Conservation (phyloP, 148 eudicot genomes). For the Vaccinium myrtillus region DNA sequence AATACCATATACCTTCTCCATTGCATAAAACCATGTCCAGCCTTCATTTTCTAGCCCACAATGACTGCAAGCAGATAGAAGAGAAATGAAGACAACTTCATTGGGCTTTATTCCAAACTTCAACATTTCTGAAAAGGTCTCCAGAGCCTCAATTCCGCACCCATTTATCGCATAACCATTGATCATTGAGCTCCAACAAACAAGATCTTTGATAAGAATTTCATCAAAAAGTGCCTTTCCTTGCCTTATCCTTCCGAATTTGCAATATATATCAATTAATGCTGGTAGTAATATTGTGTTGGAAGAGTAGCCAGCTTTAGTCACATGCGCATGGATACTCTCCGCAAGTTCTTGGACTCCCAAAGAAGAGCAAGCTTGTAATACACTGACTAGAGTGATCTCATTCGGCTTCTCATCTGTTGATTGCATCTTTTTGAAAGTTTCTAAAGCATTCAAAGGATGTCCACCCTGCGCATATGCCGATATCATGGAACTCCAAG, state of each 20-base stretch:
- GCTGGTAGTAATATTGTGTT: slow-evolving; percentile 51
- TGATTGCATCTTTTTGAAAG: slow-evolving; percentile 47
- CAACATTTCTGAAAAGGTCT: slow-evolving; percentile 56
- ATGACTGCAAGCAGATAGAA: slow-evolving; percentile 66
- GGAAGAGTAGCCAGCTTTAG: slow-evolving; percentile 47
- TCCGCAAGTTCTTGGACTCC: slow-evolving; percentile 46
- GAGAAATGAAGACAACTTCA: slow-evolving; percentile 58
- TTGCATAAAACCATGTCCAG: slow-evolving; percentile 61
- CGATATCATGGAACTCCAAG: slow-evolving; percentile 67
- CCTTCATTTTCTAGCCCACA: slow-evolving; percentile 69
- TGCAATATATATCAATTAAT: slow-evolving; percentile 62
- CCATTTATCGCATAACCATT: slow-evolving; percentile 72
- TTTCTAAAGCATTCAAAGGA: slow-evolving; percentile 41
- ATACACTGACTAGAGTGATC: slow-evolving; percentile 53
- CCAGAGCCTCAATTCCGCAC: slow-evolving; percentile 56
- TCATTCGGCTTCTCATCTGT: slow-evolving; percentile 59
- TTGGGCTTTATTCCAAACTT: slow-evolving; percentile 52
- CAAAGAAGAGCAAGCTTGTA: slow-evolving; percentile 54
- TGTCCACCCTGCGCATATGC: slow-evolving; percentile 52
- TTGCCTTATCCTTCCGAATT: slow-evolving; percentile 53
- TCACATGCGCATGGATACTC: slow-evolving; percentile 51
- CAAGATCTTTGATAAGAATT: slow-evolving; percentile 42
- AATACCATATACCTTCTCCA: slow-evolving; percentile 49
- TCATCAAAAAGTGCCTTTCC: slow-evolving; percentile 51
- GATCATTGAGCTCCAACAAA: slow-evolving; percentile 79